Evolutionary conservation across 164 flowering plant genomes (phyloP), one percentile per base, ranked within the genome.

Genomic region (Tinospora cordifolia): DNA sequence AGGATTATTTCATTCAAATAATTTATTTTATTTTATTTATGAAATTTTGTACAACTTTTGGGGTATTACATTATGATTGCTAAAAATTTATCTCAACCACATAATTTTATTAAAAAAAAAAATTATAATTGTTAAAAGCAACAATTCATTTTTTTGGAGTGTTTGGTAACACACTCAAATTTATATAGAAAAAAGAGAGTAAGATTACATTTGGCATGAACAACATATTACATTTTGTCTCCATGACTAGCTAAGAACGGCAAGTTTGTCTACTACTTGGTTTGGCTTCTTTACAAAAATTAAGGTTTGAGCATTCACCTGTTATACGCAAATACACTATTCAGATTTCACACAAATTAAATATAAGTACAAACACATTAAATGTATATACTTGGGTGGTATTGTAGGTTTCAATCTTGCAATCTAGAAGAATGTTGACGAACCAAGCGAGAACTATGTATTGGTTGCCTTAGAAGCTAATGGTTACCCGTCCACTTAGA

Each of bases 361-460:
- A 4, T 34, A 34, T 6, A 64, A 36, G 36, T 9, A 4, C 9
- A 5, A n/a, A 8, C 36, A 60, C 34, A 62, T 40, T 47, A 19
- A 54, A 54, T 38, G 4, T 58, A 54, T 38, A 30, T 58, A 88
- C 90, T 89, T 82, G 84, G 0, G 93, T 93, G 8, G 89, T 86
- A 79, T 90, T 90, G 72, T 78, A 88, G 1, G 44, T 81, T 64
- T 67, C 89, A 2, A 58, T 78, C 8, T 79, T 74, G 69, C 97
- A 90, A 59, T 86, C 89, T 1, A 81, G 82, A 39, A 86, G 81
- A 60, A 90, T 80, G 63, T 82, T 88, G 59, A 87, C 96, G 30
- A 96, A 92, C 96, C 96, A 92, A 25, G 93, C 93, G 1, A 93
- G 97, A 14, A 92, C 69, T 0, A 30, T 47, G 67, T 78, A 81